phyloP scores from a whole-genome alignment of 2,329 filamentous ascomycete species.

The Rutstroemia sydowiana region DNA sequence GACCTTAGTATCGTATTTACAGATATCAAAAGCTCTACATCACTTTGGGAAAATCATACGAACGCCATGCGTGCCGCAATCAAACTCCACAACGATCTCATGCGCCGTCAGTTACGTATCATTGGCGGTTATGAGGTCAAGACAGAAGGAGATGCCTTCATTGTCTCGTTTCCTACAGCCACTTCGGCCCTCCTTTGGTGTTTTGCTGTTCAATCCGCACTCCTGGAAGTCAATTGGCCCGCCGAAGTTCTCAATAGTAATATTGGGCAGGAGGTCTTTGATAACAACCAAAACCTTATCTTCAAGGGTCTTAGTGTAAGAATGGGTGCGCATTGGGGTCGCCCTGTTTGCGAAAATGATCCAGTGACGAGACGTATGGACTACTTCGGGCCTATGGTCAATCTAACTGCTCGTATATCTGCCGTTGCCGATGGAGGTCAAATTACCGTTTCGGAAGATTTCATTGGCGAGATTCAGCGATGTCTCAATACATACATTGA shows the following conservation, averaged over 20 bases:
- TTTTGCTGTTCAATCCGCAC: constrained; percentile 82
- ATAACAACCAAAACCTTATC: constrained; percentile 80
- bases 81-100: constrained; percentile 93
- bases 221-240: constrained; percentile 88
- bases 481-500: constrained; percentile 87
- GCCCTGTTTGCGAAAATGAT: constrained; percentile 89
- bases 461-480: constrained; percentile 90
- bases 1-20: constrained; percentile 94
- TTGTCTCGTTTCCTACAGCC: constrained; percentile 96
- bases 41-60: constrained; percentile 91
- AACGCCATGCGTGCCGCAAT: constrained; percentile 95
- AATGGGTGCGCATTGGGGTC: constrained; percentile 96
- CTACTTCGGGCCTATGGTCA: constrained; percentile 99
- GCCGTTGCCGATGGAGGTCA: constrained; percentile 93
- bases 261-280: constrained; percentile 73
- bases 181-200: constrained; percentile 94
- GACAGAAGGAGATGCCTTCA: constrained; percentile 98
- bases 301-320: constrained; percentile 91
- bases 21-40: constrained; percentile 97
- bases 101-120: constrained; percentile 84
- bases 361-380: constrained; percentile 98
- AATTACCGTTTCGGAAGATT: constrained; percentile 93
- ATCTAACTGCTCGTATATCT: constrained; percentile 89
- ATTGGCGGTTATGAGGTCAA: constrained; percentile 98
- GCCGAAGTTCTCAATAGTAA: constrained; percentile 83